Conservation (phyloP, 2,329 filamentous ascomycete genomes). For the Nemania sp. region DNA sequence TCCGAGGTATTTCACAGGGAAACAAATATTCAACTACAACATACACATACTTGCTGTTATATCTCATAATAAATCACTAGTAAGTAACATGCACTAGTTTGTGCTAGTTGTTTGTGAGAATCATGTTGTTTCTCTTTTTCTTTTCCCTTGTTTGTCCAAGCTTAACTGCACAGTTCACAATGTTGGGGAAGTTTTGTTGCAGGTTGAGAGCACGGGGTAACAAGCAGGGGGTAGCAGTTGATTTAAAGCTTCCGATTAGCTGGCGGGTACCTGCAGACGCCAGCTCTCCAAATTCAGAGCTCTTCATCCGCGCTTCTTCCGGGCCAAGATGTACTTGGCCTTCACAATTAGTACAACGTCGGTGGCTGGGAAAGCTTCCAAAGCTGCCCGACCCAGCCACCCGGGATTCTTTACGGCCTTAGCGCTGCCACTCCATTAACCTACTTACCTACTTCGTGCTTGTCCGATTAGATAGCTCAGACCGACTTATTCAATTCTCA, state of each 20-base stretch:
- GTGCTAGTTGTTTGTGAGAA: no score
- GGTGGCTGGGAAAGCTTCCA: conserved; percentile 16
- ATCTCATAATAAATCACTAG: no score
- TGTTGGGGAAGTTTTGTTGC: no score
- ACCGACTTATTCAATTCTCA: conserved; percentile 4
- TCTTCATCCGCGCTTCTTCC: background rate
- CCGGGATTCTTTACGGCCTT: conserved; percentile 16
- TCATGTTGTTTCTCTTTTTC: no score
- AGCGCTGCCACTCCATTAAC: background rate
- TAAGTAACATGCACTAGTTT: no score
- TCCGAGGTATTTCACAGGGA: no score
- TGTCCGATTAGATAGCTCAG: background rate
- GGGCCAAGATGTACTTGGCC: no score
- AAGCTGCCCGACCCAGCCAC: conserved; percentile 19
- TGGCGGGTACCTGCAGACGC: conserved; percentile 27
- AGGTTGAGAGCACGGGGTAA: background rate
- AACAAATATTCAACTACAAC: no score
- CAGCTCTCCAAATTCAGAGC: conserved; percentile 11
- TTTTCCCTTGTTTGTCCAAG: no score
- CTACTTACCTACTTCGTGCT: background rate
- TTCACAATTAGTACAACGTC: background rate
- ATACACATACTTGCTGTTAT: no score
- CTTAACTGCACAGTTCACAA: no score
- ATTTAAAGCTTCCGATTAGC: conserved; percentile 13
- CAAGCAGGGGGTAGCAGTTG: background rate